Percentiles rank a stretch among this genome's conserved stretches.
Evolutionary conservation across 2,329 filamentous ascomycete genomes (phyloP).

Genomic region (Hirsutella rhossiliensis): DNA sequence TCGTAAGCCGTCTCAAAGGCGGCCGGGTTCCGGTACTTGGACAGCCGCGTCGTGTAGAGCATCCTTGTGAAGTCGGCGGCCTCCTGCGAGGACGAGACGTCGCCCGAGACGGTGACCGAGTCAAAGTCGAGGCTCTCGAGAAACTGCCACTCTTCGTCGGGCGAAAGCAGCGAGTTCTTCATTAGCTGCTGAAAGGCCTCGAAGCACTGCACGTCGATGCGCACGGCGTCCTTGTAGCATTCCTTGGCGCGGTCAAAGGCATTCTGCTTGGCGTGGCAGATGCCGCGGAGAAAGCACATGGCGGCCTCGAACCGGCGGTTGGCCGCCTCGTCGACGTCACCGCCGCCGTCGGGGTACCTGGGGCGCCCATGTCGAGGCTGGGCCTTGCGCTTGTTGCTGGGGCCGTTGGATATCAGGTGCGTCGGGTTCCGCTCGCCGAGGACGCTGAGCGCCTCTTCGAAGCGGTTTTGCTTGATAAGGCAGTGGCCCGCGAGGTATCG

Average conservation of each 20-base stretch:
- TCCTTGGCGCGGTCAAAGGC: constrained; percentile 95
- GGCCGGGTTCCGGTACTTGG: constrained; percentile 82
- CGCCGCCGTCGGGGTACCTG: constrained; percentile 20
- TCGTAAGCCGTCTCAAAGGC: constrained; percentile 80
- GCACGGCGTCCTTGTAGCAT: constrained; percentile 94
- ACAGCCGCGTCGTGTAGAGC: constrained; percentile 89
- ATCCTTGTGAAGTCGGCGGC: constrained; percentile 90
- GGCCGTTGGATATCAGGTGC: constrained; percentile 59
- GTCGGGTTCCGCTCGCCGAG: constrained; percentile 91
- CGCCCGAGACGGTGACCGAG: constrained; percentile 54
- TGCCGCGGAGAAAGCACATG: constrained; percentile 90
- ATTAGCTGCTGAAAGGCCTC: constrained; percentile 97
- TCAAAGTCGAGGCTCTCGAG: constrained; percentile 86
- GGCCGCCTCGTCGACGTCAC: constrained; percentile 53
- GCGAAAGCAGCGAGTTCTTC: constrained; percentile 85
- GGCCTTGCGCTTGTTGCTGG: constrained; percentile 25
- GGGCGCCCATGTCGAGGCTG: constrained; percentile 18
- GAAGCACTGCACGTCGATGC: constrained; percentile 95
- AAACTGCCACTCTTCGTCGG: constrained; percentile 82
- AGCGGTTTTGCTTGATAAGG: constrained; percentile 82
- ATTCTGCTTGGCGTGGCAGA: constrained; percentile 95
- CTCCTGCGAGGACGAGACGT: constrained; percentile 62
- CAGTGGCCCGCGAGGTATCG: constrained; percentile 90
- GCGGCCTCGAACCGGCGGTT: constrained; percentile 84
- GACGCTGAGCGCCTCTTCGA: constrained; percentile 74